A percentile compares a stretch with the other conserved stretches of the same genome.
Conservation (phyloP, 306 rosid species). For the Cucumis hystrix region DNA sequence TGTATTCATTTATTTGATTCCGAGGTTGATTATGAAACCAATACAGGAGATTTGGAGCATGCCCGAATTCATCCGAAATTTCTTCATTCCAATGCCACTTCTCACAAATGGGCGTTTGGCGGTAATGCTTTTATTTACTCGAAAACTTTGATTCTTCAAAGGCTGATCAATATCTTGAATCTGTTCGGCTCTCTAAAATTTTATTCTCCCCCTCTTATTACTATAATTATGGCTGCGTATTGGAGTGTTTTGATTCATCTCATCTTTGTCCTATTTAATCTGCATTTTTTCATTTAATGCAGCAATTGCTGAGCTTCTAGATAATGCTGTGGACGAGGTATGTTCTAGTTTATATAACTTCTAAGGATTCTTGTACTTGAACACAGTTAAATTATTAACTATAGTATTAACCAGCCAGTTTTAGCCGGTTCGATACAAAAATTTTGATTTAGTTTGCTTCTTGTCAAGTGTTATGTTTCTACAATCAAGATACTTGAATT, state of each 20-base stretch:
- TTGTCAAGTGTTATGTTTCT: not conserved
- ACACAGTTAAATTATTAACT: not conserved
- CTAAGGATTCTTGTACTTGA: not conserved
- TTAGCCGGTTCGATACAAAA: not conserved
- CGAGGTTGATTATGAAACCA: not conserved
- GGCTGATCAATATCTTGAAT: not conserved
- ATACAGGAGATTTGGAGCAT: slow-evolving; percentile 63
- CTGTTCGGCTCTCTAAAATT: not conserved
- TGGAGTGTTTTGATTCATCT: not conserved
- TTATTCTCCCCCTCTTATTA: not conserved
- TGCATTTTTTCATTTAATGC: slow-evolving; percentile 12
- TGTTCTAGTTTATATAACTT: not conserved
- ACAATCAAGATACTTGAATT: not conserved
- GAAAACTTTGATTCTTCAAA: not conserved
- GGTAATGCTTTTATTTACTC: slow-evolving; percentile 28
- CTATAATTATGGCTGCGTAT: not conserved
- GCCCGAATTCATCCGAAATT: slow-evolving; percentile 95
- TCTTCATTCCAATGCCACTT: slow-evolving; percentile 95
- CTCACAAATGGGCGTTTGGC: slow-evolving; percentile 99
- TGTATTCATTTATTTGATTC: not conserved
- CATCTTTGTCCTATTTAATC: not conserved
- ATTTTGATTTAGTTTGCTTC: not conserved
- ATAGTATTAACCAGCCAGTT: not conserved
- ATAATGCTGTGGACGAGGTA: slow-evolving; percentile 96
- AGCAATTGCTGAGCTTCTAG: slow-evolving; percentile 97